phyloP scores from a whole-genome alignment of 1,284 basidiomycete species.

The Pseudozyma flocculosa region DNA sequence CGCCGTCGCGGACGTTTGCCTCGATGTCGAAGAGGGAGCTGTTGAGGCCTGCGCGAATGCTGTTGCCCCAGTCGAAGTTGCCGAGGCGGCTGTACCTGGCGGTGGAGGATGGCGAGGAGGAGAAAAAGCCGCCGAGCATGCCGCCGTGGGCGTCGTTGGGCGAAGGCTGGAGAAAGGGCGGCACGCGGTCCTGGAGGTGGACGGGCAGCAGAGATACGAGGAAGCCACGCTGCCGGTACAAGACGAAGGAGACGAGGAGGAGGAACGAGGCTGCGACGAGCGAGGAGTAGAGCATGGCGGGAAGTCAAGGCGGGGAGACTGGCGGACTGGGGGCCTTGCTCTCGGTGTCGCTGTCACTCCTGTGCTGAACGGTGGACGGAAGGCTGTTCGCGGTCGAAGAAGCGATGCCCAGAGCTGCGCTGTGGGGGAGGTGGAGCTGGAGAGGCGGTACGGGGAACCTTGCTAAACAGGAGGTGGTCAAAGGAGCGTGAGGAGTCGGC shows the following conservation, averaged over 20 bases:
- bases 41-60: conserved; percentile 30
- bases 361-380: too few relatives aligned
- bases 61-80: conserved; percentile 34
- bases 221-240: conserved; percentile 19
- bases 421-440: too few relatives aligned
- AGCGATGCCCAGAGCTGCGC: too few relatives aligned
- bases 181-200: conserved; percentile 8
- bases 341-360: too few relatives aligned
- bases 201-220: conserved; percentile 18
- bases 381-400: too few relatives aligned
- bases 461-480: too few relatives aligned
- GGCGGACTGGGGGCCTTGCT: neutral
- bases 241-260: conserved; percentile 15
- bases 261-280: conserved; percentile 25
- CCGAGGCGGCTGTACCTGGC: conserved; percentile 3
- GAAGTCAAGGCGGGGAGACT: neutral
- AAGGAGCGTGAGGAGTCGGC: too few relatives aligned
- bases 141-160: neutral
- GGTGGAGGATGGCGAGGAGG: neutral
- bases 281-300: conserved; percentile 24
- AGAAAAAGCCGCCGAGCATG: neutral
- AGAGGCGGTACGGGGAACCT: too few relatives aligned
- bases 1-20: conserved; percentile 42
- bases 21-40: conserved; percentile 49
- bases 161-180: conserved; percentile 3